A percentile compares a stretch with the other conserved stretches of the same genome.
These are phyloP conservation scores for Prototheca wickerhamii DNA, from an alignment of 163 green algal species.

Conservation along the genomic window DNA sequence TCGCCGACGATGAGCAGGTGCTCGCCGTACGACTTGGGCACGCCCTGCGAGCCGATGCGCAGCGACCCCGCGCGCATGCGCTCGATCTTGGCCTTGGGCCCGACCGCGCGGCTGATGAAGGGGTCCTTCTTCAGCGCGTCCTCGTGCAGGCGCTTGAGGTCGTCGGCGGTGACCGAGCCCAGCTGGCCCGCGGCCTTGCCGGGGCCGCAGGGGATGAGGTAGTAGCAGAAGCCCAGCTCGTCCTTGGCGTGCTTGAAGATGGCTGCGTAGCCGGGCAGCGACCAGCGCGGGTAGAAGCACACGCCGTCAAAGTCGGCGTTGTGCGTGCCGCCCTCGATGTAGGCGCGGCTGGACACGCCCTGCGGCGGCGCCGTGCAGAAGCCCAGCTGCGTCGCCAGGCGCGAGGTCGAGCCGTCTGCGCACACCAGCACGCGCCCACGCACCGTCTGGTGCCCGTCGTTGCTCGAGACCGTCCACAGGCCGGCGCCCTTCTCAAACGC, in stretches of 20 bases:
- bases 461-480: slow-evolving; percentile 73
- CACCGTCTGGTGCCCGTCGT: slow-evolving; percentile 31
- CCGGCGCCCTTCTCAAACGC: slow-evolving; percentile 55
- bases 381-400: slow-evolving; percentile 75
- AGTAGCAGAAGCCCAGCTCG: slow-evolving; percentile 92
- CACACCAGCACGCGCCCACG: slow-evolving; percentile 65
- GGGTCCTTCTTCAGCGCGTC: slow-evolving; percentile 74
- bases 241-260: slow-evolving; percentile 82
- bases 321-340: slow-evolving; percentile 75
- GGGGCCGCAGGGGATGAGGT: slow-evolving; percentile 75
- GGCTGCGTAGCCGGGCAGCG: slow-evolving; percentile 68
- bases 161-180: slow-evolving; percentile 19
- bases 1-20: slow-evolving; percentile 84
- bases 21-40: slow-evolving; percentile 58
- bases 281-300: slow-evolving; percentile 82
- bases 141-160: slow-evolving; percentile 64
- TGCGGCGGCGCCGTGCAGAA: slow-evolving; percentile 79
- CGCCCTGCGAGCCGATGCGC: slow-evolving; percentile 68
- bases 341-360: slow-evolving; percentile 75
- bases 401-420: slow-evolving; percentile 77
- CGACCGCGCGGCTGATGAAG: slow-evolving; percentile 71
- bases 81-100: slow-evolving; percentile 82
- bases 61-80: slow-evolving; percentile 76
- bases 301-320: slow-evolving; percentile 88
- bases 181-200: slow-evolving; percentile 18